These are phyloP conservation scores for Rubia peregrina DNA, from an alignment of 305 asterid genomes.

Conservation along the genomic window DNA sequence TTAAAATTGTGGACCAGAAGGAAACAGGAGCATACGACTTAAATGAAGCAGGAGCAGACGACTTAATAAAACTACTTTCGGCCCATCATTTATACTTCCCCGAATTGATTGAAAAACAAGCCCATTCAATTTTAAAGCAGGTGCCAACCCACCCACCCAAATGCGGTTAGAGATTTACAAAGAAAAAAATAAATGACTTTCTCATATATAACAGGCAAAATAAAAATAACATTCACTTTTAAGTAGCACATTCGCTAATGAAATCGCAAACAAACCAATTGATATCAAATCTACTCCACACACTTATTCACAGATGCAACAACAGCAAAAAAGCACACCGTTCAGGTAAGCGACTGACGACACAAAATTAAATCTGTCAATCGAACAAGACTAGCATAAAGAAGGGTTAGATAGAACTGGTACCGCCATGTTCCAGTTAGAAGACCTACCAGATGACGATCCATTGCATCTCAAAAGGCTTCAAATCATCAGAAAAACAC, in stretches of 20 bases:
- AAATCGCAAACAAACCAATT: background rate
- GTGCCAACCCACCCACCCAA: background rate
- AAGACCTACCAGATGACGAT: background rate
- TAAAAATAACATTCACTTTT: background rate
- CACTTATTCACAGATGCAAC: background rate
- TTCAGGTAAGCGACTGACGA: background rate
- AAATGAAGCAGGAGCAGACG: background rate
- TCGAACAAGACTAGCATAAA: background rate
- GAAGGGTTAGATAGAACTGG: too few species aligned
- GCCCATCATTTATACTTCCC: background rate
- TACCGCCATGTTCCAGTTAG: background rate
- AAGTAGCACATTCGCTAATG: background rate
- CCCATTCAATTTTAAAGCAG: background rate
- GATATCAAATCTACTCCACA: background rate
- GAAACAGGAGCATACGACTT: background rate
- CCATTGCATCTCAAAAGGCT: background rate
- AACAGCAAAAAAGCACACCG: background rate
- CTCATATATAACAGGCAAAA: background rate
- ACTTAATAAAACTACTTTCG: background rate
- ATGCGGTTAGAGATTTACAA: background rate
- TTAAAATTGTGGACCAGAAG: slow-evolving; percentile 19
- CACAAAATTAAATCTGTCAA: background rate
- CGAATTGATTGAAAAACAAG: background rate
- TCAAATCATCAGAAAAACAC: background rate
- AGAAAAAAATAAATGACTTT: background rate